A percentile compares a stretch with the other conserved stretches of the same genome.
Evolutionary conservation across 164 flowering plant species (phyloP).

Genomic region (Tetrastigma voinierianum): DNA sequence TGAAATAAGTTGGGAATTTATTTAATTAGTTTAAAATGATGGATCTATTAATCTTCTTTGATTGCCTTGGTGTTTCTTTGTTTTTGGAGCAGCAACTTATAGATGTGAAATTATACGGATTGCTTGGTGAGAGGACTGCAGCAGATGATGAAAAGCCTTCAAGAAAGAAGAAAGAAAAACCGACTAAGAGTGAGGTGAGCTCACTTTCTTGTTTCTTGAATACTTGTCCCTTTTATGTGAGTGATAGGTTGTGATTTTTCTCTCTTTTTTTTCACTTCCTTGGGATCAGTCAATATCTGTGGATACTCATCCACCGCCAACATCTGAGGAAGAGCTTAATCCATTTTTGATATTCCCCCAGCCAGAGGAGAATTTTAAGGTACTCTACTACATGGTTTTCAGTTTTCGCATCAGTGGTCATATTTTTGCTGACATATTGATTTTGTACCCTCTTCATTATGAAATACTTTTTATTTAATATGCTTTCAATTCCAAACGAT

Average conservation of each 20-base stretch:
- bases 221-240: neutral
- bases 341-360: conserved; percentile 76
- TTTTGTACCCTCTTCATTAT: neutral
- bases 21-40: neutral
- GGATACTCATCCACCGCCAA: conserved; percentile 36
- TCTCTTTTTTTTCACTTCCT: neutral
- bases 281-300: conserved; percentile 43
- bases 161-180: conserved; percentile 89
- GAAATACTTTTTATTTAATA: too few relatives aligned
- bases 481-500: too few relatives aligned
- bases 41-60: conserved; percentile 6
- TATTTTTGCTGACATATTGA: neutral
- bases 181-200: conserved; percentile 66
- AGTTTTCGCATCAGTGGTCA: neutral
- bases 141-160: conserved; percentile 82
- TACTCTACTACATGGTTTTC: conserved; percentile 7
- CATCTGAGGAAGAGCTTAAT: conserved; percentile 83
- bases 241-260: neutral
- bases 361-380: conserved; percentile 90
- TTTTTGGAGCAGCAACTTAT: conserved; percentile 51
- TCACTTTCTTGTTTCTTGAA: neutral
- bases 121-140: conserved; percentile 92
- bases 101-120: conserved; percentile 59
- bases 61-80: conserved; percentile 1
- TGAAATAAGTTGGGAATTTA: neutral